These are phyloP conservation scores for Diospyros kaki DNA, from an alignment of 148 eudicot genomes.

Conservation along the genomic window DNA sequence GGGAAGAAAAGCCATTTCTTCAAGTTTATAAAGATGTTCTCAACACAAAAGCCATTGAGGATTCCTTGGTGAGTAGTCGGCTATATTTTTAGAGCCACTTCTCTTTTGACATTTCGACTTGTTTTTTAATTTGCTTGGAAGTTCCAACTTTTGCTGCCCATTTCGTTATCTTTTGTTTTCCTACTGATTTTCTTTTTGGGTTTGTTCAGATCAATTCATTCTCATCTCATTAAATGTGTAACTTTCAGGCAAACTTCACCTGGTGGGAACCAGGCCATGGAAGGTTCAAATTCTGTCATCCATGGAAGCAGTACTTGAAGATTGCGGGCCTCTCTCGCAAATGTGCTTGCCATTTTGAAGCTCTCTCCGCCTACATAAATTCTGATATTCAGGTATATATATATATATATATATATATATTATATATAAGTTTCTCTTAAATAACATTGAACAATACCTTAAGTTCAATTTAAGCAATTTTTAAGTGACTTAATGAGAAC, in stretches of 20 bases:
- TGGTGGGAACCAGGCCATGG: slow-evolving; percentile 54
- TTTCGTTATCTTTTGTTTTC: not conserved
- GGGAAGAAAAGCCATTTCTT: slow-evolving; percentile 23
- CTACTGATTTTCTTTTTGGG: not conserved
- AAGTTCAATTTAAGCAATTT: too few species aligned
- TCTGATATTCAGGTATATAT: slow-evolving; percentile 17
- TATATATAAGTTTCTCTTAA: not conserved
- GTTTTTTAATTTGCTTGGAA: too few species aligned
- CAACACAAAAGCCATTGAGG: slow-evolving; percentile 33
- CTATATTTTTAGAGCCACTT: too few species aligned
- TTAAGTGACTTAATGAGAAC: too few species aligned
- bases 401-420: slow-evolving; percentile 19
- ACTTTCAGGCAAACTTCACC: slow-evolving; percentile 41
- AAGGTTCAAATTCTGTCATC: slow-evolving; percentile 24
- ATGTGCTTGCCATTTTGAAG: slow-evolving; percentile 38
- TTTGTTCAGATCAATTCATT: not conserved
- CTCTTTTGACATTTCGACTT: too few species aligned
- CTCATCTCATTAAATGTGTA: not conserved
- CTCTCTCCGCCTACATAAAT: slow-evolving; percentile 18
- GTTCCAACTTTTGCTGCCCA: too few species aligned
- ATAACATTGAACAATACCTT: too few species aligned
- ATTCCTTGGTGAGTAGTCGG: slow-evolving; percentile 30
- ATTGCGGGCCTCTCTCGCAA: slow-evolving; percentile 28
- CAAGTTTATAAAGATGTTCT: slow-evolving; percentile 35
- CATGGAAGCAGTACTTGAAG: slow-evolving; percentile 44